Evolutionary conservation across 1,284 basidiomycete species (phyloP), one percentile per base, ranked within the genome.

Genomic region (Leccinum solheimii): DNA sequence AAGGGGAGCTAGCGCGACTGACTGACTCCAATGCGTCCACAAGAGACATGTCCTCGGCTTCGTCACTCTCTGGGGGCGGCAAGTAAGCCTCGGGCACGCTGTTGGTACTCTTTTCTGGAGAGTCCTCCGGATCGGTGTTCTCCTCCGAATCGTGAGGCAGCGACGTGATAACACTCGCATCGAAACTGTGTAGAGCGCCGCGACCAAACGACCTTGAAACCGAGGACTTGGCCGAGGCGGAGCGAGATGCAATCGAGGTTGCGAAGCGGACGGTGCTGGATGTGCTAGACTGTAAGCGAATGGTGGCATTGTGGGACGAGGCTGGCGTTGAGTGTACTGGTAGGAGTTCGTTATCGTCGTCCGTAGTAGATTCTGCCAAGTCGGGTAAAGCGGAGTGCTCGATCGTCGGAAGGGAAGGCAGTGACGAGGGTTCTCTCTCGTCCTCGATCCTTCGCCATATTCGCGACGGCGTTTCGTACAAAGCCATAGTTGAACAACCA

Each of bases 391-490:
- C 78, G 21, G 86, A 87, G 67, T 88, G 83, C 49, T 91, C 88
- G 68, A 89, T 85, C 1, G 68, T 78, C 13, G 89, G 88, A 7
- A 92, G 74, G 7, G 89, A 90, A 2, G 90, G 90, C 3, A 92
- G 76, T 43, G 91, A 92, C 7, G 91, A 88, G 79, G 92, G 87
- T 64, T 91, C 90, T 65, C 78, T 75, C 58, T 83, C 84, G 67
- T 90, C 87, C 72, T 92, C 83, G 53, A 92, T 91, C 56, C 91
- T 83, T 27, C 90, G 81, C 87, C 87, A 90, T 69, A 92, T 86
- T 55, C 90, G 80, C 32, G 91, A 92, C 0, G 90, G 90, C 9
- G 90, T 92, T 74, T 92, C 90, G 9, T 90, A 80, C 74, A 83
- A 73, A 3, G 78, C 77, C 70, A 77, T 76, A 6, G 38, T 40